Evolutionary conservation across 176 grass and related monocot genomes (phyloP).

Genomic region (Tillandsia fasciculata): DNA sequence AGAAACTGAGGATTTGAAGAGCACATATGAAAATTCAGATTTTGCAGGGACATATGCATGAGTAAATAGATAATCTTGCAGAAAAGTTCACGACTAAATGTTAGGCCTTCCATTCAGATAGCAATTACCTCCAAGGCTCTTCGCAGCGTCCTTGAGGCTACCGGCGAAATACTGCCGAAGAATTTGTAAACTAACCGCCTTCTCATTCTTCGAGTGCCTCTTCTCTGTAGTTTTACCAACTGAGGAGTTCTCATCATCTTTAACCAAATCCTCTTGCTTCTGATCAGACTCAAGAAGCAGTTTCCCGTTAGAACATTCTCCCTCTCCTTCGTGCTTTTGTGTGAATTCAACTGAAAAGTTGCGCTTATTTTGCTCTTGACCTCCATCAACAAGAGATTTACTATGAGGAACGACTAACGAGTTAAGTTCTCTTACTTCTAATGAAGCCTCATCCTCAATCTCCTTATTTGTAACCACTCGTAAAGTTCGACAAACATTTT

Average conservation of each 20-base stretch:
- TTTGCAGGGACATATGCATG: background rate
- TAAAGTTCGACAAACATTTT: conserved; percentile 62
- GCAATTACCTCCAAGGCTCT: conserved; percentile 72
- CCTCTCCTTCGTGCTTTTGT: background rate
- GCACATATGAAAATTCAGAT: no score
- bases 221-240: conserved; percentile 32
- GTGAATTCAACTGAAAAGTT: conserved; percentile 28
- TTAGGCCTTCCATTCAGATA: conserved; percentile 16
- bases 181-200: conserved; percentile 74
- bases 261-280: conserved; percentile 16
- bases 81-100: conserved; percentile 17
- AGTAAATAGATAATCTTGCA: background rate
- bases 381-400: background rate
- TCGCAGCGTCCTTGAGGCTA: conserved; percentile 96
- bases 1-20: no score
- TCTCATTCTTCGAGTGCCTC: conserved; percentile 68
- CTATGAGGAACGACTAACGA: conserved; percentile 16
- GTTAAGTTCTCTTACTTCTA: conserved; percentile 51
- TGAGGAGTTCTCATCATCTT: conserved; percentile 8
- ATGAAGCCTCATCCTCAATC: conserved; percentile 41
- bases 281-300: background rate
- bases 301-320: conserved; percentile 19
- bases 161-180: conserved; percentile 83
- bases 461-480: conserved; percentile 66
- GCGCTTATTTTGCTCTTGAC: conserved; percentile 34